Conservation (phyloP, 2,329 filamentous ascomycete genomes). For the Cladosporium sp. region DNA sequence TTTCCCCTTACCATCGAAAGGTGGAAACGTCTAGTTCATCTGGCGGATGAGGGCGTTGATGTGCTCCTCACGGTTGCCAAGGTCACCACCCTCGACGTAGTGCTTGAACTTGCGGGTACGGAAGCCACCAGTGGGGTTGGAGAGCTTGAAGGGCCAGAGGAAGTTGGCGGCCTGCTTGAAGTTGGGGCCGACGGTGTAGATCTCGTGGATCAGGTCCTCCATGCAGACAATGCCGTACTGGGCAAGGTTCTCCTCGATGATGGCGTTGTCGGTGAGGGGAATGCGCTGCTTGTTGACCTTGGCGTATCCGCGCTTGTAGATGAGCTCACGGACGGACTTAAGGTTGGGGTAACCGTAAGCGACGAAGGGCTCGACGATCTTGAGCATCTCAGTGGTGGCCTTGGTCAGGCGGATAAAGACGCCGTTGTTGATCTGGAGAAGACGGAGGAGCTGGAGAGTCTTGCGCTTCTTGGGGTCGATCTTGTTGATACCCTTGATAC, state of each 20-base stretch:
- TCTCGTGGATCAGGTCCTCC: conserved; percentile 99
- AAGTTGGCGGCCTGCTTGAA: conserved; percentile 98
- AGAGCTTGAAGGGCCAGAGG: conserved; percentile 99
- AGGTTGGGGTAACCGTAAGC: conserved; percentile 99
- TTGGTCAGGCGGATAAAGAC: conserved; percentile 98
- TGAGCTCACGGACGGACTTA: conserved; percentile 96
- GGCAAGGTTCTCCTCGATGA: conserved; percentile 94
- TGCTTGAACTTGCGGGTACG: conserved; percentile 96
- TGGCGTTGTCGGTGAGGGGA: conserved; percentile 92
- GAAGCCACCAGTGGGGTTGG: conserved; percentile 97
- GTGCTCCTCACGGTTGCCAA: conserved; percentile 97
- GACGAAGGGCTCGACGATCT: conserved; percentile 97
- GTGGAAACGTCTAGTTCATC: conserved; percentile 74
- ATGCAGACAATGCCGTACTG: conserved; percentile 99
- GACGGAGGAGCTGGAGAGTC: conserved; percentile 98
- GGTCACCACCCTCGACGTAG: conserved; percentile 97
- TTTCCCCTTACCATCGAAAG: conserved; percentile 3
- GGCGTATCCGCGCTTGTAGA: conserved; percentile 99
- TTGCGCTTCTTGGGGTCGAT: conserved; percentile 99
- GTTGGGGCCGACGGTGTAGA: conserved; percentile 97
- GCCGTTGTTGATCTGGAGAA: conserved; percentile 99
- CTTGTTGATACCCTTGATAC: conserved; percentile 99
- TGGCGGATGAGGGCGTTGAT: conserved; percentile 95
- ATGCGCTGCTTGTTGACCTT: conserved; percentile 98
- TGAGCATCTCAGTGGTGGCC: conserved; percentile 95